phyloP scores from a whole-genome alignment of 331 rosid genomes.

The Quercus phellos region DNA sequence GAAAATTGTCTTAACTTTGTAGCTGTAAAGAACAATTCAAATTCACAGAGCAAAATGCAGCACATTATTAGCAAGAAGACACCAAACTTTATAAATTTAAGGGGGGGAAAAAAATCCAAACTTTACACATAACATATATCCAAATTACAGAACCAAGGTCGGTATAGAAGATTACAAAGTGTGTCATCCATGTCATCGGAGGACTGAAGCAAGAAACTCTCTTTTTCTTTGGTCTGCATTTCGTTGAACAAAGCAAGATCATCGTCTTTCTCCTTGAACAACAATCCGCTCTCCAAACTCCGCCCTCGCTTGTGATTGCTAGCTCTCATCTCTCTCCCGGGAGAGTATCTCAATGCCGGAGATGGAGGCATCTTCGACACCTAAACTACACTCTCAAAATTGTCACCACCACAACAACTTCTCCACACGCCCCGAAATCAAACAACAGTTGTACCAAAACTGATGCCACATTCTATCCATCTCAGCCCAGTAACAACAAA shows the following conservation, averaged over 20 bases:
- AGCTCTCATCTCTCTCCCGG: constrained; percentile 51
- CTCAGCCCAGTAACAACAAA: not conserved
- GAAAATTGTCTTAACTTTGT: constrained; percentile 59
- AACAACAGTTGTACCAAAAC: not conserved
- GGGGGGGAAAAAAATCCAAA: not conserved
- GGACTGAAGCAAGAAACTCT: constrained; percentile 62
- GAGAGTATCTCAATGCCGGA: constrained; percentile 71
- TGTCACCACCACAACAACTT: constrained; percentile 7
- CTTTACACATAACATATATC: not conserved
- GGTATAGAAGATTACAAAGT: constrained; percentile 44
- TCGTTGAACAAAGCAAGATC: constrained; percentile 75
- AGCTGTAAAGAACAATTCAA: constrained; percentile 44
- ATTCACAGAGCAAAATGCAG: constrained; percentile 14
- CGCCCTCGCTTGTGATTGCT: constrained; percentile 63
- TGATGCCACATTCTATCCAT: constrained; percentile 5
- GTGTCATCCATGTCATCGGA: constrained; percentile 70
- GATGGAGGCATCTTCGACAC: constrained; percentile 65
- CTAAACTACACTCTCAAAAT: constrained; percentile 19
- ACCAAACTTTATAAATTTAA: not conserved
- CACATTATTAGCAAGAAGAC: constrained; percentile 12
- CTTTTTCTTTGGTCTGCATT: constrained; percentile 65
- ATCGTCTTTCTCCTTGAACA: constrained; percentile 59
- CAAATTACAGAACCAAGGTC: constrained; percentile 12
- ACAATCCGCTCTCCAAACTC: constrained; percentile 60
- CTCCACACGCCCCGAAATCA: constrained; percentile 16